Percentiles rank a stretch among this genome's conserved stretches.
These are phyloP conservation scores for Geranium incanum DNA, from an alignment of 441 rosid species.

Conservation along the genomic window DNA sequence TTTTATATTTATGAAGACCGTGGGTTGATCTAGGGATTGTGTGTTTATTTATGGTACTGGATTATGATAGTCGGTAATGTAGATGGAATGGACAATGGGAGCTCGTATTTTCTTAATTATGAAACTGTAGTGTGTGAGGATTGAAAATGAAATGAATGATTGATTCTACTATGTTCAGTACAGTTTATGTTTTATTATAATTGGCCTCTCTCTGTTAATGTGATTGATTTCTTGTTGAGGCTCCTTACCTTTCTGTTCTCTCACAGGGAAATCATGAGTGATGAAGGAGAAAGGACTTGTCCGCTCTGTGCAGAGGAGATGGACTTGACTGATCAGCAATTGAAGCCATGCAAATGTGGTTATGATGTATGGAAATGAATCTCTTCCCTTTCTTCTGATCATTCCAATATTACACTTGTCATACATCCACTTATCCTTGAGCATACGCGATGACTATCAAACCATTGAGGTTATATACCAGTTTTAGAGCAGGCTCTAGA, in stretches of 20 bases:
- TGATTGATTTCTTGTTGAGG: background rate
- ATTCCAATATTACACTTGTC: background rate
- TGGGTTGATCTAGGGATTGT: background rate
- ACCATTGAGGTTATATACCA: background rate
- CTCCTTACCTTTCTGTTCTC: background rate
- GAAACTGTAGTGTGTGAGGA: background rate
- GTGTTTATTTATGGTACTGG: background rate
- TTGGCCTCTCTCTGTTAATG: background rate
- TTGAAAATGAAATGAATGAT: background rate
- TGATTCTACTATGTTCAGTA: background rate
- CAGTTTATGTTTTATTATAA: background rate
- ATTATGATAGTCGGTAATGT: slow-evolving; percentile 2
- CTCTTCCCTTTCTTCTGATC: background rate
- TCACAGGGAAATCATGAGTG: slow-evolving; percentile 60
- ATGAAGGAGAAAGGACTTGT: slow-evolving; percentile 78
- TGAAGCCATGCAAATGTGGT: slow-evolving; percentile 96
- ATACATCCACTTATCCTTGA: background rate
- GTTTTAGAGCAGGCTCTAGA: background rate
- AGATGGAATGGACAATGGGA: background rate
- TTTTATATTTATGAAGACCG: background rate
- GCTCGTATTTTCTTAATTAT: background rate
- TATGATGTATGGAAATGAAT: slow-evolving; percentile 48
- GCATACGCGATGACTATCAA: background rate
- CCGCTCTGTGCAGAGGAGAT: slow-evolving; percentile 91
- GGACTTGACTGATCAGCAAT: slow-evolving; percentile 91